Percentiles rank a stretch among this genome's conserved stretches.
Evolutionary conservation across 257 asterid genomes (phyloP).

Genomic region (Fraxinus americana): DNA sequence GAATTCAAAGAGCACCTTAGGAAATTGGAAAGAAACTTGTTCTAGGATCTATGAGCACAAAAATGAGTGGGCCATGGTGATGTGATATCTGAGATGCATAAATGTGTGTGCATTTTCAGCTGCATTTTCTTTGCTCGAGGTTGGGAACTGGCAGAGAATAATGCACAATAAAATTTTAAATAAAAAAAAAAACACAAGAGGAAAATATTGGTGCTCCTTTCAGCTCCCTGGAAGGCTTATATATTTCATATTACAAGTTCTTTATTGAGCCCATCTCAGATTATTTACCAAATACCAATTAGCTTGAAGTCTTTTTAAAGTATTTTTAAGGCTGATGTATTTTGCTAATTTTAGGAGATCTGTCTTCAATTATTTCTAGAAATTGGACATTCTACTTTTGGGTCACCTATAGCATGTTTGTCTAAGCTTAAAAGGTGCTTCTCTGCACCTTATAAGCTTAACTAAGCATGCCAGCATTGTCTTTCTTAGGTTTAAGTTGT

Average conservation of each 20-base stretch:
- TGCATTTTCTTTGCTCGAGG: neutral
- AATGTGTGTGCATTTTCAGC: neutral
- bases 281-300: neutral
- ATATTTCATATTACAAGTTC: too few relatives aligned
- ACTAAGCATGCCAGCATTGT: too few relatives aligned
- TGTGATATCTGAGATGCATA: neutral
- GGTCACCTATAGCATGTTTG: neutral
- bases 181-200: neutral
- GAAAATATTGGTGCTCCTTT: neutral
- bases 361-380: neutral
- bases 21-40: neutral
- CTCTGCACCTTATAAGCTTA: too few relatives aligned
- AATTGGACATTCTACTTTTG: neutral
- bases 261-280: neutral
- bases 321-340: neutral
- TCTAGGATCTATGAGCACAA: neutral
- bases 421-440: too few relatives aligned
- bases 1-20: neutral
- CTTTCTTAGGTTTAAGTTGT: too few relatives aligned
- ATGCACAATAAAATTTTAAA: too few relatives aligned
- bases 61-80: neutral
- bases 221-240: too few relatives aligned
- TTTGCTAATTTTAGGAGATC: neutral
- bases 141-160: neutral
- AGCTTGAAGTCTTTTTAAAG: neutral